Evolutionary conservation across 177 flowering plant species (phyloP), one percentile per base, ranked within the genome.

Genomic region (Vitis hybrid): DNA sequence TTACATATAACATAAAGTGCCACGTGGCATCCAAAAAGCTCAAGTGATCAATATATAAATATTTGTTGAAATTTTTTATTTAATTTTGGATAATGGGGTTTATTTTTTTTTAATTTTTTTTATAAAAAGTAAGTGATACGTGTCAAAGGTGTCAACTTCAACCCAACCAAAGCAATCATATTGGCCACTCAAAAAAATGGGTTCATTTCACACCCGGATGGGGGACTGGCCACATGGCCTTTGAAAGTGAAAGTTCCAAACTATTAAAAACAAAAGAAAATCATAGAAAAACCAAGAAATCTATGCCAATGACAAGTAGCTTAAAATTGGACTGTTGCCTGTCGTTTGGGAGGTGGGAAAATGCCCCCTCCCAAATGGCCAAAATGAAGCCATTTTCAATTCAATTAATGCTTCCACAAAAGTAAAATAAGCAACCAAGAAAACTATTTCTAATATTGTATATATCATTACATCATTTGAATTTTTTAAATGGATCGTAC

Each of bases 161-260:
- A 0, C 34, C 61, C 61, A 2, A 59, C 61, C 31, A 59, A 59
- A 59, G 34, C 26, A 59, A 59, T 59, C 61, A 59, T 59, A 59
- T 22, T 59, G 61, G 61, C 61, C 61, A 59, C 61, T 59, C 61
- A 59, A 59, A 59, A 22, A 8, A 20, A 31, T 1, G 31, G 61
- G 13, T 10, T 14, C 22, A 5, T 53, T 22, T 16, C n/a, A 53
- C 3, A 11, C n/a, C 15, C 16, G 3, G 0, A 53, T 53, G 56
- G 56, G 56, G 45, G 7, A 5, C 7, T 6, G 5, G 0, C 45
- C 45, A 15, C 56, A 53, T 5, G 26, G 4, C 22, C 61, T 10
- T 59, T 59, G 61, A 59, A 59, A 59, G 13, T 59, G 61, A 59
- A 59, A 59, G 61, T 11, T 59, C 34, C 5, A 34, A 34, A 0